Evolutionary conservation across 768 basidiomycete genomes (phyloP).

Genomic region (Tephrocybe sp.): DNA sequence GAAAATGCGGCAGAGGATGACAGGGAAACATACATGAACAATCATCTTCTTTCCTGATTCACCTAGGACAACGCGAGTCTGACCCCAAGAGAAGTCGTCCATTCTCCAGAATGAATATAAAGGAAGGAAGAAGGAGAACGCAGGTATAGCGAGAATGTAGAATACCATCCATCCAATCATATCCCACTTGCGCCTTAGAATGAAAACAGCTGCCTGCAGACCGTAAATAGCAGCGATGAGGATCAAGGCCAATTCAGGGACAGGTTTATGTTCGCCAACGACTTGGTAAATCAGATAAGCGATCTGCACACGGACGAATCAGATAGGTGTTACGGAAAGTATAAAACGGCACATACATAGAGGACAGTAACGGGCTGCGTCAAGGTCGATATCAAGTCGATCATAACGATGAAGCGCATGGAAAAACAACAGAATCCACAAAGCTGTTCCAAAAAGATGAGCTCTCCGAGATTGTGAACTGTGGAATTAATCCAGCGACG

Average conservation of each 20-base stretch:
- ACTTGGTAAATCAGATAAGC: slow-evolving; percentile 86
- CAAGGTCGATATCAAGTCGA: slow-evolving; percentile 87
- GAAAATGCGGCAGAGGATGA: background rate
- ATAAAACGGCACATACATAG: slow-evolving; percentile 59
- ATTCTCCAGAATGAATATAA: slow-evolving; percentile 97
- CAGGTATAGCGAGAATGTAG: slow-evolving; percentile 92
- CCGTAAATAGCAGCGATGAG: slow-evolving; percentile 96
- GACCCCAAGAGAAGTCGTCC: slow-evolving; percentile 98
- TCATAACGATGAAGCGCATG: slow-evolving; percentile 98
- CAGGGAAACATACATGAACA: slow-evolving; percentile 67
- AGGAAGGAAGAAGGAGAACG: slow-evolving; percentile 90
- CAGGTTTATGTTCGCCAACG: slow-evolving; percentile 56
- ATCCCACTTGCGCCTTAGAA: slow-evolving; percentile 94
- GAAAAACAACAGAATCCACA: slow-evolving; percentile 99
- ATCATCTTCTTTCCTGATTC: slow-evolving; percentile 95
- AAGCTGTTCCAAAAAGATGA: slow-evolving; percentile 86
- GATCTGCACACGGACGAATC: slow-evolving; percentile 47
- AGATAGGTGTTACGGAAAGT: slow-evolving; percentile 6
- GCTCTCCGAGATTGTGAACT: slow-evolving; percentile 92
- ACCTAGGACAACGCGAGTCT: slow-evolving; percentile 87
- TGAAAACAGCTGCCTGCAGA: slow-evolving; percentile 87
- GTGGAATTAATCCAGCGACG: slow-evolving; percentile 99
- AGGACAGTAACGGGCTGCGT: slow-evolving; percentile 85
- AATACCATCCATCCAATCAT: slow-evolving; percentile 98
- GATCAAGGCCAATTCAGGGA: slow-evolving; percentile 82